Base-by-base conservation (phyloP, 768 basidiomycete genomes). In the Postia placenta region DNA sequence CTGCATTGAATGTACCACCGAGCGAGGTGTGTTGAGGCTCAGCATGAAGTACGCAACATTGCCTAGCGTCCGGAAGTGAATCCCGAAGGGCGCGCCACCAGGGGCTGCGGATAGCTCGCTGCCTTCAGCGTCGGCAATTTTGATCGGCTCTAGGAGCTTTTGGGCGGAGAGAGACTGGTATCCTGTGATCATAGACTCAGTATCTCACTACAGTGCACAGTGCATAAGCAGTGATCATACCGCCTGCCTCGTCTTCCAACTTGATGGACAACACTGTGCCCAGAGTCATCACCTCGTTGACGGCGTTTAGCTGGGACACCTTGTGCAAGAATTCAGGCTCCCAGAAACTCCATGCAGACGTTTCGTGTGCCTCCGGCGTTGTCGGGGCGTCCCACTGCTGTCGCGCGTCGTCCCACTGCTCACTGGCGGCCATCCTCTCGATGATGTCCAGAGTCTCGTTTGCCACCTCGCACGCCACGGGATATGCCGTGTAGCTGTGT, bases 401-500 rank as follows among this genome's bases (percentile, higher is more conserved):
- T 59, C 74, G 74, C 12, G 89, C 85, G 0, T 57, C 63, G 7
- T 61, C 63, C 88, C 90, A 96, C 7, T 66, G 68, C 9, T 74
- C 74, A 50, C 75, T 73, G 25, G 56, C 50, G 20, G 60, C 61
- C 14, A 79, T 63, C 36, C 70, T 70, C 42, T 85, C 82, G 6
- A 94, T 61, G 50, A 87, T 68, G 27, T 78, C 70, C 36, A 97
- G 71, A 2, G 92, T 80, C 65, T 83, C 80, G 56, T 85, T 84
- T 0, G 95, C 95, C 11, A 96, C 89, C 54, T 88, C 85, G 65
- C 95, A 97, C 0, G 92, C 95, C 33, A 96, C 75, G 0, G 95
- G 80, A 63, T 96, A 90, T 2, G 95, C 95, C 0, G 92, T 96
- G 64, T 98, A 98, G 49, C 88, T 92, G 64, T 98, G 95, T 0